phyloP scores from a whole-genome alignment of 495 filamentous ascomycete genomes.

The Lasiosphaeria hispida region DNA sequence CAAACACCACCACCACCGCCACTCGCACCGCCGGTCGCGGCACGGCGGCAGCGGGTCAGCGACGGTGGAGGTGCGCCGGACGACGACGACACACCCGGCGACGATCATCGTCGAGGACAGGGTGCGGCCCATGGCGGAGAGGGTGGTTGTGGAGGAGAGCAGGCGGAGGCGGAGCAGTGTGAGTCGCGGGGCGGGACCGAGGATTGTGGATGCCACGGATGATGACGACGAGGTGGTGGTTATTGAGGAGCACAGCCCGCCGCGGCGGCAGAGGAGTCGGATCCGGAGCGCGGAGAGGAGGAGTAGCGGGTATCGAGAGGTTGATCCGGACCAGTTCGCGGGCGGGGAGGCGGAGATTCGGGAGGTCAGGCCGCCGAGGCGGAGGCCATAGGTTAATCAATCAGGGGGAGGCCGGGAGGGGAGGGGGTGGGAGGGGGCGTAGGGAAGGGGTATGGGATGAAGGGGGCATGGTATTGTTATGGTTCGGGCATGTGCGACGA shows the following conservation, averaged over 20 bases:
- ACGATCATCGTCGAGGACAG: slow-evolving; percentile 34
- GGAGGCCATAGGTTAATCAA: no score
- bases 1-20: slow-evolving; percentile 23
- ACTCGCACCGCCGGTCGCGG: slow-evolving; percentile 7
- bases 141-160: slow-evolving; percentile 41
- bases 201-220: slow-evolving; percentile 23
- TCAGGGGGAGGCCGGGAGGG: no score
- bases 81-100: slow-evolving; percentile 16
- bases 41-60: slow-evolving; percentile 4
- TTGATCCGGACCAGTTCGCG: slow-evolving; percentile 31
- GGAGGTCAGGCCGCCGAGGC: no score
- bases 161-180: slow-evolving; percentile 16
- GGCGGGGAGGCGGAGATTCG: slow-evolving; percentile 13
- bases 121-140: slow-evolving; percentile 20
- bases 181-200: slow-evolving; percentile 19
- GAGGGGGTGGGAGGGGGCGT: background rate
- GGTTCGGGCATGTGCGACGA: no score
- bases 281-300: slow-evolving; percentile 36
- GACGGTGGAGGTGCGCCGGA: slow-evolving; percentile 40
- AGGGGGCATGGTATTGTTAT: no score
- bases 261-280: slow-evolving; percentile 31
- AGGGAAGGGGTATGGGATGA: background rate
- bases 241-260: slow-evolving; percentile 42
- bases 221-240: slow-evolving; percentile 45
- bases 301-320: slow-evolving; percentile 31